Percentiles rank a stretch among this genome's conserved stretches.
These are phyloP conservation scores for Thermothelomyces thermophilus DNA, from an alignment of 2,329 filamentous ascomycete genomes.

Conservation along the genomic window DNA sequence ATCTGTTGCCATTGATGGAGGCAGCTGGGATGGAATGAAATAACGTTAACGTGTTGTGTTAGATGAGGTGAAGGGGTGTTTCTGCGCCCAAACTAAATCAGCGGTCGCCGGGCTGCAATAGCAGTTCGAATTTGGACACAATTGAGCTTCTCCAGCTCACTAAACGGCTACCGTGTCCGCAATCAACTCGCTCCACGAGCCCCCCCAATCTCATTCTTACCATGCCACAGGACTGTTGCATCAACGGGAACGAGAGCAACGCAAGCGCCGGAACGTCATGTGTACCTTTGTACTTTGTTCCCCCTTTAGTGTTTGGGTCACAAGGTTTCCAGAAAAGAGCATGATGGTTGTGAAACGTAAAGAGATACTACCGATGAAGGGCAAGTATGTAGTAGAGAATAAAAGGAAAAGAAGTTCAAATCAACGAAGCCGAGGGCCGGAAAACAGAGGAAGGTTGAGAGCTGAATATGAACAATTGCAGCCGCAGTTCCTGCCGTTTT, in stretches of 20 bases:
- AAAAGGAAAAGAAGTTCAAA: too few species aligned
- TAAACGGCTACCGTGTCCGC: neutral
- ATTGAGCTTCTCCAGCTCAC: neutral
- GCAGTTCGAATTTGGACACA: neutral
- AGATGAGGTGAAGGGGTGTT: too few species aligned
- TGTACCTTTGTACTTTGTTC: too few species aligned
- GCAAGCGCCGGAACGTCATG: neutral
- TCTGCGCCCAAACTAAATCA: too few species aligned
- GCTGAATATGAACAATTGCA: neutral
- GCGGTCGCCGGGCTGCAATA: neutral
- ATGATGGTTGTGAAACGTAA: too few species aligned
- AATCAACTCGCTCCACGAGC: neutral
- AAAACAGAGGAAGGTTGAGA: neutral
- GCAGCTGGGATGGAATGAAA: slow-evolving; percentile 15
- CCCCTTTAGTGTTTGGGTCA: too few species aligned
- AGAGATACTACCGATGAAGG: too few species aligned
- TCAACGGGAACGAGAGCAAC: neutral
- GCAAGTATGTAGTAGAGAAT: too few species aligned
- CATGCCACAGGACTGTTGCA: neutral
- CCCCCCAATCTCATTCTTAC: neutral
- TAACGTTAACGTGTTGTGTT: neutral
- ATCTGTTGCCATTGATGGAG: slow-evolving; percentile 18
- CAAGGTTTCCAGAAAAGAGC: neutral
- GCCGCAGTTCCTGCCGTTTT: slow-evolving; percentile 6
- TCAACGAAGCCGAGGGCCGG: neutral